These are phyloP conservation scores for Samsoniella hepiali DNA, from an alignment of 2,329 filamentous ascomycete species.

Conservation along the genomic window DNA sequence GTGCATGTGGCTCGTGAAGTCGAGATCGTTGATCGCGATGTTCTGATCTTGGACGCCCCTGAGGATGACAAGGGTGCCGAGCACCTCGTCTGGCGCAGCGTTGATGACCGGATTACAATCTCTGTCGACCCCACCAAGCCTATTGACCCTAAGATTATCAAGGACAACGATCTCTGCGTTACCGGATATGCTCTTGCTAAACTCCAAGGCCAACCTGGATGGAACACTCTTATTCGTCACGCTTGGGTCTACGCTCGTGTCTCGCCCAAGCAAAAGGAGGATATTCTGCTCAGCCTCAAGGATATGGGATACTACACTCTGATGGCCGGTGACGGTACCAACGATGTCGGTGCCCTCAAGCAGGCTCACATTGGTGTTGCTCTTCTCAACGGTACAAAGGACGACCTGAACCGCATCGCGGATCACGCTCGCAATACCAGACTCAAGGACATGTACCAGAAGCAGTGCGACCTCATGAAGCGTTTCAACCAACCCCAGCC, in stretches of 20 bases:
- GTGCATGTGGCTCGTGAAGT: conserved; percentile 94
- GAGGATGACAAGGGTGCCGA: conserved; percentile 81
- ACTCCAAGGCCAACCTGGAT: conserved; percentile 76
- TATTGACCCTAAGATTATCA: conserved; percentile 76
- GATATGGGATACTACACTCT: conserved; percentile 96
- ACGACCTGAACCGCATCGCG: conserved; percentile 86
- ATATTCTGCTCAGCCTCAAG: conserved; percentile 94
- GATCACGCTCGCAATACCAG: conserved; percentile 92
- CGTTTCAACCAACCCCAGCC: conserved; percentile 91
- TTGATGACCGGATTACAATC: conserved; percentile 85
- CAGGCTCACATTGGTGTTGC: conserved; percentile 97
- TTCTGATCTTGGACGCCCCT: conserved; percentile 90
- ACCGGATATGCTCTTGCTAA: conserved; percentile 91
- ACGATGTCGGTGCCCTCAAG: conserved; percentile 96
- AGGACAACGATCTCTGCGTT: conserved; percentile 87
- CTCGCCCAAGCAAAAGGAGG: conserved; percentile 97
- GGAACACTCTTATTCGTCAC: conserved; percentile 75
- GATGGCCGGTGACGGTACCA: conserved; percentile 98
- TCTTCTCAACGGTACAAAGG: conserved; percentile 87
- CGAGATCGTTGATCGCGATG: conserved; percentile 94
- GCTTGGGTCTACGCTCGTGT: conserved; percentile 98
- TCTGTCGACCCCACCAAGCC: conserved; percentile 79
- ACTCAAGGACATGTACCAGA: conserved; percentile 99
- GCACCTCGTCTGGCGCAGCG: conserved; percentile 87
- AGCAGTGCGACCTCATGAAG: conserved; percentile 87